Percentiles rank a stretch among this genome's conserved stretches.
These are phyloP conservation scores for Eucalyptus sideroxylon DNA, from an alignment of 345 rosid genomes.

Conservation along the genomic window DNA sequence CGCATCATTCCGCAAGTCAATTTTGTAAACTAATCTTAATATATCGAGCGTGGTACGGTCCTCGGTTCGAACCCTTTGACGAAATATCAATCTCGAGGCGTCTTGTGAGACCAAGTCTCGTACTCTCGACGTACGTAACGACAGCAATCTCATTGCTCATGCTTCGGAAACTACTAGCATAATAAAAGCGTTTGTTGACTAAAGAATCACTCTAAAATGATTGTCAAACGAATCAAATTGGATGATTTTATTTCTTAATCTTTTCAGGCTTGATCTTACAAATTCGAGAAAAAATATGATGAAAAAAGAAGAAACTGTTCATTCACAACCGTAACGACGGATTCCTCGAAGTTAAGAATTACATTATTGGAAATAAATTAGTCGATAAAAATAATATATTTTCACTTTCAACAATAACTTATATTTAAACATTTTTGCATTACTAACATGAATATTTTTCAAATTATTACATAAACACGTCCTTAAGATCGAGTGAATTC, in stretches of 20 bases:
- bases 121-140: not conserved
- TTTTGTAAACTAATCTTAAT: not conserved
- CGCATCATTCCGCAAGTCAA: not conserved
- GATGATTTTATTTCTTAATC: not conserved
- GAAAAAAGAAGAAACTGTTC: accelerated
- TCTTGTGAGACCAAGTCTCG: not conserved
- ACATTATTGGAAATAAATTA: too few relatives aligned
- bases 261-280: not conserved
- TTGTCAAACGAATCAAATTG: not conserved
- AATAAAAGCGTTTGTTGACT: accelerated
- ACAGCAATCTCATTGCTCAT: not conserved
- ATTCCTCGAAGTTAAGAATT: not conserved
- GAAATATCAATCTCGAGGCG: not conserved
- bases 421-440: too few relatives aligned
- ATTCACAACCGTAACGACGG: accelerated
- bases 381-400: accelerated
- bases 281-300: accelerated
- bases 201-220: not conserved
- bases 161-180: not conserved
- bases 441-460: too few relatives aligned
- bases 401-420: accelerated
- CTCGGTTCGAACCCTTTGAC: not conserved
- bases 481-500: not conserved
- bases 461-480: too few relatives aligned
- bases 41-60: too few relatives aligned